Evolutionary conservation across 2,329 filamentous ascomycete genomes (phyloP).

Genomic region (Thelonectria blattea): DNA sequence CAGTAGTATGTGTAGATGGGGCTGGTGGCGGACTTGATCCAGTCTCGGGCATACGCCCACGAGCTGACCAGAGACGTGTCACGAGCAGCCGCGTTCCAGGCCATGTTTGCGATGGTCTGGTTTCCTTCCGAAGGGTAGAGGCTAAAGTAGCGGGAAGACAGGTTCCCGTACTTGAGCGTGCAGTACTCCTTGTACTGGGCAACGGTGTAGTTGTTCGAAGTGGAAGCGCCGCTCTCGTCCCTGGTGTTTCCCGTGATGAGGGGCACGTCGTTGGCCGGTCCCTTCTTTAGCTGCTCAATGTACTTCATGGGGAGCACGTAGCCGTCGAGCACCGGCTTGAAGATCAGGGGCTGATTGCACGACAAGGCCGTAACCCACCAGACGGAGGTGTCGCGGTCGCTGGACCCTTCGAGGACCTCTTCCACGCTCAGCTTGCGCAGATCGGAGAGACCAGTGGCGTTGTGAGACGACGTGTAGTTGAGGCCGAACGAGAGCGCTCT

Average conservation of each 20-base stretch:
- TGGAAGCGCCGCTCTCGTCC: constrained; percentile 14
- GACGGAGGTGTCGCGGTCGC: constrained; percentile 3
- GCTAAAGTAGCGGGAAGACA: constrained; percentile 3
- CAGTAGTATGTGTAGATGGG: constrained; percentile 13
- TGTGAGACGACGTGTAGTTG: constrained; percentile 1
- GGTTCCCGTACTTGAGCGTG: constrained; percentile 3
- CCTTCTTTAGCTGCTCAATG: constrained; percentile 11
- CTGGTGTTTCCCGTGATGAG: constrained; percentile 22
- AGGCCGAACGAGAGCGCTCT: not conserved
- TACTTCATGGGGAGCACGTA: constrained; percentile 17
- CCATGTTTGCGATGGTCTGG: not conserved
- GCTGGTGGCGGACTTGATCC: not conserved
- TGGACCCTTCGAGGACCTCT: constrained; percentile 1
- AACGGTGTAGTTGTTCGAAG: constrained; percentile 3
- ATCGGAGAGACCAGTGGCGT: not conserved
- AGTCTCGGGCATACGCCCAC: constrained; percentile 3
- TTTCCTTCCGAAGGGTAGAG: not conserved
- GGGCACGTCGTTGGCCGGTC: constrained; percentile 20
- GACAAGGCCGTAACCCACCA: constrained; percentile 5
- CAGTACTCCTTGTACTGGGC: constrained; percentile 13
- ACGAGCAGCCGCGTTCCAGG: constrained; percentile 1
- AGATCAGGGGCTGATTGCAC: constrained; percentile 5
- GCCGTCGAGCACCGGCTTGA: constrained; percentile 14
- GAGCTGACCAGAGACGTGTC: constrained; percentile 5
- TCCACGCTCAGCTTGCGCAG: constrained; percentile 14